Evolutionary conservation across 2,329 filamentous ascomycete genomes (phyloP), one percentile per base, ranked within the genome.

Genomic region (Penicillium oxalicum): DNA sequence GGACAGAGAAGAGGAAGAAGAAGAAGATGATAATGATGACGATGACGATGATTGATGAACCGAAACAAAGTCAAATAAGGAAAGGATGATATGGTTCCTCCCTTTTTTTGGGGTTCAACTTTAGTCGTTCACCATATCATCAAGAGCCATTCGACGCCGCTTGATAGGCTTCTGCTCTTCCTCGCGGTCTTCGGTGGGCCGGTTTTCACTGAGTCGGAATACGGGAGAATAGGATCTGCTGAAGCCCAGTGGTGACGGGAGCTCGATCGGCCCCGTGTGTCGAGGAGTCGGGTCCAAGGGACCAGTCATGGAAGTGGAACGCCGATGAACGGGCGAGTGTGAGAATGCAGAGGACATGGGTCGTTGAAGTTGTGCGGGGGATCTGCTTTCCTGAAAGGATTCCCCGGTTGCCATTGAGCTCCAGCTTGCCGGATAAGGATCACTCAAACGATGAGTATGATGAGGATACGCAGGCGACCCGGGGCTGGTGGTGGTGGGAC

Each of bases 81-180:
- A 18, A 18, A 18, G 18, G 18, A 18, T 18, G 18, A 18, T 18
- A 18, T 18, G 18, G 18, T 18, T 18, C 18, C 18, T 18, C 18
- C 18, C 18, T 18, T 4, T 24, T 35, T 24, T 25, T 4, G 13
- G 32, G 7, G 12, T 28, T 7, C 40, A 12, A 2, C 24, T 18
- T 57, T 46, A 70, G 37, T 62, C 68, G 41, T 70, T 70, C 13
- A 70, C 68, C 60, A 70, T 70, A 43, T 70, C 67, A 44, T 70
- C 64, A 47, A 70, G 47, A 11, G 68, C 67, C 68, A 70, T 70
- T 41, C 65, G 68, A 29, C 65, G 65, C 37, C 68, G 58, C 48
- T 70, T 70, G 9, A 65, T 36, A 4, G 67, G 68, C 37, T 63
- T 53, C 9, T 51, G 54, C 9, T 63, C 61, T 4, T 55, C 48